Evolutionary conservation across 164 flowering plant genomes (phyloP).

Genomic region (Annona cherimola): DNA sequence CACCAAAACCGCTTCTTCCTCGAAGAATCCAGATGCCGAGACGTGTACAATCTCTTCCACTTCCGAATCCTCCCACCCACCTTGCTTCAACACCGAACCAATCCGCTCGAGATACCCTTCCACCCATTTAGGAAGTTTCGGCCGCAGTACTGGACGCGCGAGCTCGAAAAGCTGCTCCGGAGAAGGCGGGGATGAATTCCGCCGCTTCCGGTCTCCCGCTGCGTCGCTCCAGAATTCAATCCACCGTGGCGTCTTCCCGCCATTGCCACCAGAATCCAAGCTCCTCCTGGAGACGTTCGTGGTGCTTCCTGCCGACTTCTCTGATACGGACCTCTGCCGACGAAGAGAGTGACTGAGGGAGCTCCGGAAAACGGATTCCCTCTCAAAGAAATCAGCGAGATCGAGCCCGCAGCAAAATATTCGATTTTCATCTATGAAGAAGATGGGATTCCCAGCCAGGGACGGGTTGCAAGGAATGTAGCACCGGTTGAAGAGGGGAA

Average conservation of each 20-base stretch:
- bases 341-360: constrained; percentile 15
- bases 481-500: constrained; percentile 86
- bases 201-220: constrained; percentile 52
- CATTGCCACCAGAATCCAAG: constrained; percentile 31
- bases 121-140: constrained; percentile 67
- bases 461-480: constrained; percentile 84
- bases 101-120: constrained; percentile 59
- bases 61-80: constrained; percentile 94
- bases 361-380: constrained; percentile 46
- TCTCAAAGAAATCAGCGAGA: constrained; percentile 81
- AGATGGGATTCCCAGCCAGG: constrained; percentile 86
- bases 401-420: constrained; percentile 82
- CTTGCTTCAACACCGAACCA: constrained; percentile 64
- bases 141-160: constrained; percentile 17
- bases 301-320: constrained; percentile 6
- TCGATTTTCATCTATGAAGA: constrained; percentile 75
- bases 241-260: constrained; percentile 72
- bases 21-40: constrained; percentile 51
- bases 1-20: constrained; percentile 44
- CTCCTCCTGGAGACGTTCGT: constrained; percentile 50
- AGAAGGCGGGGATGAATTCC: constrained; percentile 52
- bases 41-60: constrained; percentile 65
- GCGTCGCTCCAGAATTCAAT: constrained; percentile 99
- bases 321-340: constrained; percentile 10
- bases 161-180: constrained; percentile 60